Percentiles rank a stretch among this genome's conserved stretches.
Conservation (phyloP, 176 grass and related monocot genomes). For the Tillandsia leiboldiana region DNA sequence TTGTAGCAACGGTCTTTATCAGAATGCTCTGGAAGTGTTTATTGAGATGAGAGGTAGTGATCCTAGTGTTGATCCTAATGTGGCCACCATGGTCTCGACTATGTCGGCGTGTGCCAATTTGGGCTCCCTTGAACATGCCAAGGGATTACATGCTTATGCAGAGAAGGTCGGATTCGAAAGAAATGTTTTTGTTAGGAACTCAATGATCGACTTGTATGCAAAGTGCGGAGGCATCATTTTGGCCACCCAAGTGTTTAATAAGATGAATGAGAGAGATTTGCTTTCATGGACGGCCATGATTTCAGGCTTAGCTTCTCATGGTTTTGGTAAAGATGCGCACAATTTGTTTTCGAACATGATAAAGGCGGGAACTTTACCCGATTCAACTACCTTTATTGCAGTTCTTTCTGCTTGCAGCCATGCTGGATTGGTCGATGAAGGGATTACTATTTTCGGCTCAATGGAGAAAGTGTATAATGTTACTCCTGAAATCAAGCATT, state of each 20-base stretch:
- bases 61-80: constrained; percentile 23
- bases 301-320: constrained; percentile 47
- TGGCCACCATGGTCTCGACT: constrained; percentile 31
- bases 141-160: constrained; percentile 32
- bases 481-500: constrained; percentile 46
- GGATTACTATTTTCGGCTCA: constrained; percentile 41
- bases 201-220: constrained; percentile 42
- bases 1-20: constrained; percentile 9
- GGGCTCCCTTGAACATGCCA: constrained; percentile 40
- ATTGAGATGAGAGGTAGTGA: constrained; percentile 24
- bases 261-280: constrained; percentile 44
- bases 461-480: constrained; percentile 40
- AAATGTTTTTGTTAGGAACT: constrained; percentile 45
- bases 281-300: constrained; percentile 60
- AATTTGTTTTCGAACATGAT: constrained; percentile 33
- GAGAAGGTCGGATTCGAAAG: constrained; percentile 38
- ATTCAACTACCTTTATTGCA: constrained; percentile 49
- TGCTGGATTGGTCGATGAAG: constrained; percentile 59
- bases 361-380: constrained; percentile 21
- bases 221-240: constrained; percentile 47
- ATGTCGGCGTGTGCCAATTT: constrained; percentile 28
- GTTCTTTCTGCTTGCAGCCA: constrained; percentile 71
- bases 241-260: constrained; percentile 28
- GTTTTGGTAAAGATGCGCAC: constrained; percentile 32
- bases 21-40: constrained; percentile 21